Evolutionary conservation across 345 rosid species (phyloP), one percentile per base, ranked within the genome.

Genomic region (Anacardium occidentale): DNA sequence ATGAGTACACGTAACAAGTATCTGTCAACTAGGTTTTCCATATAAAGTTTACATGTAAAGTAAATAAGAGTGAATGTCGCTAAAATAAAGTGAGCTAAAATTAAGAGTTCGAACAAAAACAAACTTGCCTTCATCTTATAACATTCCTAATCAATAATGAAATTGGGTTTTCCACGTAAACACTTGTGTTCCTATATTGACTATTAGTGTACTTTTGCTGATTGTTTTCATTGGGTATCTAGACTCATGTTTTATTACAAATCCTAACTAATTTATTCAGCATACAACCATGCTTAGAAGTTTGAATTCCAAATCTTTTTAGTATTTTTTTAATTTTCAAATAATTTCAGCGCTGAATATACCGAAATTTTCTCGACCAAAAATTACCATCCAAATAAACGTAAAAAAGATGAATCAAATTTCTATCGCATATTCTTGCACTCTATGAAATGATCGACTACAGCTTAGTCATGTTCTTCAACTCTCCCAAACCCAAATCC

Each of bases 381-480:
- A 48, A 26, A 34, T 5, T 15, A n/a, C 34, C 24, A 64, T 22
- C 34, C 10, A 4, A 18, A 11, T 64, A 53, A 64, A 21, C 0
- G 11, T 21, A 45, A 2, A 44, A 5, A 45, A 9, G 4, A n/a
- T 14, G 8, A 11, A 37, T 1, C 11, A 64, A 47, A 47, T 12
- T 47, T 0, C 10, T 12, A 14, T 62, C 29, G 15, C 6, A 44
- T 10, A 21, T 63, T 42, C 51, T 63, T 63, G 42, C 52, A 10
- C 3, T 45, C 22, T 13, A 50, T 8, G 14, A 45, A 45, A 9
- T 20, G 11, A 54, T 21, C 60, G 54, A 21, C 21, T 37, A 54
- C 60, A 68, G 14, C 34, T 37, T 34, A n/a, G 45, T 67, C 42
- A 67, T 51, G 58, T 37, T 67, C 59, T 12, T 60, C 45, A 60